Conservation (phyloP, 169 alveolate genomes). For the Plasmodium blacklocki region DNA sequence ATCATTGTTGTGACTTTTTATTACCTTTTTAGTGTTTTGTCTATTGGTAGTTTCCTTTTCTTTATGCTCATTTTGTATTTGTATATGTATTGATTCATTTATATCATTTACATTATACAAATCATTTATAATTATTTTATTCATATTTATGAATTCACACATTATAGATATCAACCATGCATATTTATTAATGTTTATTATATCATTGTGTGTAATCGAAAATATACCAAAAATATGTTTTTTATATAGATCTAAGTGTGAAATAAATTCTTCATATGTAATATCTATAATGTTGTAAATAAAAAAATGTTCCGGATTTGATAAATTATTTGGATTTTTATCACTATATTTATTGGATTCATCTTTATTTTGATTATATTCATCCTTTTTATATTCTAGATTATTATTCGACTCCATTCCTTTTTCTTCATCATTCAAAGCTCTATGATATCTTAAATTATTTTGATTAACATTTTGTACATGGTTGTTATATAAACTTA, state of each 20-base stretch:
- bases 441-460: neutral
- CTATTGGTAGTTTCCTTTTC: neutral
- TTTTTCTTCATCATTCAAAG: neutral
- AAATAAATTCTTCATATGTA: constrained; percentile 46
- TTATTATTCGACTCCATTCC: no score
- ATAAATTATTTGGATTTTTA: neutral
- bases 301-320: constrained; percentile 22
- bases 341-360: neutral
- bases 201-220: constrained; percentile 43
- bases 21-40: neutral
- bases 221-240: constrained; percentile 50
- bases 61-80: neutral
- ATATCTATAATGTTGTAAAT: constrained; percentile 34
- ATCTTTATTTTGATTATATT: neutral
- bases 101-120: constrained; percentile 14
- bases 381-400: neutral
- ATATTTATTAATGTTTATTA: constrained; percentile 32
- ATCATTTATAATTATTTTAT: constrained; percentile 57
- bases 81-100: constrained; percentile 18
- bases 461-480: neutral
- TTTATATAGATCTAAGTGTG: constrained; percentile 29
- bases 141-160: constrained; percentile 67
- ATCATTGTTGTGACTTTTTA: neutral
- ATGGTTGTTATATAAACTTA: neutral
- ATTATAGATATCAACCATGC: constrained; percentile 60